A percentile compares a stretch with the other conserved stretches of the same genome.
These are phyloP conservation scores for Nematocida sp. DNA, from an alignment of 371 early-diverging fungal genomes.

Conservation along the genomic window DNA sequence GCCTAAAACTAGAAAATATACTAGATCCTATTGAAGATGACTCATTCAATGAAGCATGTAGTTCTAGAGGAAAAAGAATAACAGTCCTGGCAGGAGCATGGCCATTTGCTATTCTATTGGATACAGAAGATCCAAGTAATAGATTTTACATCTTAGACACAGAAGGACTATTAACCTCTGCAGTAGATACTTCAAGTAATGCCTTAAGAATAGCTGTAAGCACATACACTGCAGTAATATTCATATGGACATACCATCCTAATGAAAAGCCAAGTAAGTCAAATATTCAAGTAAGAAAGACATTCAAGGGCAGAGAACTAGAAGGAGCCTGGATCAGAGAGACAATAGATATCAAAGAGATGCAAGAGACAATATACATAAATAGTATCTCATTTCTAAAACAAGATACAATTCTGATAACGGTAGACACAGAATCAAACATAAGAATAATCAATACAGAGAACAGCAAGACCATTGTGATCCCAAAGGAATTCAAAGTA, in stretches of 20 bases:
- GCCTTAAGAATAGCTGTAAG: conserved; percentile 55
- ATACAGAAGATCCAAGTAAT: conserved; percentile 46
- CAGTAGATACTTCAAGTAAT: conserved; percentile 59
- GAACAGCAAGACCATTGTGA: neutral
- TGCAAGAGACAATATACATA: conserved; percentile 25
- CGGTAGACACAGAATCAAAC: conserved; percentile 46
- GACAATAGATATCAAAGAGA: conserved; percentile 16
- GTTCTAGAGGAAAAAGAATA: conserved; percentile 62
- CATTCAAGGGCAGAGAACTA: conserved; percentile 42
- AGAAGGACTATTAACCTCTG: conserved; percentile 47
- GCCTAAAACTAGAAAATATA: conserved; percentile 37
- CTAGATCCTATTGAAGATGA: conserved; percentile 40
- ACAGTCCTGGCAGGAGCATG: conserved; percentile 58
- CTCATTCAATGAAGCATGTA: conserved; percentile 57
- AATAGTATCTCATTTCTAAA: conserved; percentile 26
- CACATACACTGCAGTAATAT: conserved; percentile 39
- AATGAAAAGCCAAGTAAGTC: conserved; percentile 20
- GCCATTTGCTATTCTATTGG: conserved; percentile 61
- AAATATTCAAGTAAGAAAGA: conserved; percentile 37
- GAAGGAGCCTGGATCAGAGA: conserved; percentile 43
- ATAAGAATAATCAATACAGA: conserved; percentile 30
- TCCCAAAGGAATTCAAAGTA: conserved; percentile 44
- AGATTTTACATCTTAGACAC: conserved; percentile 61
- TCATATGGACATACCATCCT: conserved; percentile 32
- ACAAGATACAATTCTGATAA: conserved; percentile 4